phyloP scores from a whole-genome alignment of 2,329 filamentous ascomycete genomes.

The Cladosporium oxysporum region DNA sequence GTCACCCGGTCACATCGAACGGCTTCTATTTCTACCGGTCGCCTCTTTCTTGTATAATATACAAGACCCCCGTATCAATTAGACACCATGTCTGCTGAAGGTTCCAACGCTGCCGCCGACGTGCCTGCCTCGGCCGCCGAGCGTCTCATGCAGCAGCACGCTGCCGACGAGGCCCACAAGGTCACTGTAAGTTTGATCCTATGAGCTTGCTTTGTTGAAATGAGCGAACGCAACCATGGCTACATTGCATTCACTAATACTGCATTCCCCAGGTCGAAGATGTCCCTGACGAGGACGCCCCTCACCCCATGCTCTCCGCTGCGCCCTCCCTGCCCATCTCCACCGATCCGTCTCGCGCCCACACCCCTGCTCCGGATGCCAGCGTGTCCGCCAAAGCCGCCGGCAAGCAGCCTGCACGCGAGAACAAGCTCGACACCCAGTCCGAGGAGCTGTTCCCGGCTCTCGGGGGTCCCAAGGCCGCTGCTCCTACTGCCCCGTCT shows the following conservation, averaged over 20 bases:
- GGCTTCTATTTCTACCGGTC: conserved; percentile 19
- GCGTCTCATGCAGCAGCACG: conserved; percentile 56
- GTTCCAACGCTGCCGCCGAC: conserved; percentile 26
- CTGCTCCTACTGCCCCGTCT: conserved; percentile 62
- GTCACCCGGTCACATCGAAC: conserved; percentile 5
- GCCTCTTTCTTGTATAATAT: conserved; percentile 19
- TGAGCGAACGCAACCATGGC: neutral
- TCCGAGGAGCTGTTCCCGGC: conserved; percentile 95
- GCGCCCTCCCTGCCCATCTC: conserved; percentile 49
- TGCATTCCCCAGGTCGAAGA: conserved; percentile 58
- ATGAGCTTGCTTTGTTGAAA: neutral
- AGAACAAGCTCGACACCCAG: conserved; percentile 69
- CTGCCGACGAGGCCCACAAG: conserved; percentile 52
- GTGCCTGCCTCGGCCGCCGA: conserved; percentile 45
- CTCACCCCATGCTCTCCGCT: conserved; percentile 51
- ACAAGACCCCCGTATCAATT: conserved; percentile 7
- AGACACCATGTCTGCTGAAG: conserved; percentile 29
- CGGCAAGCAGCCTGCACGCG: conserved; percentile 66
- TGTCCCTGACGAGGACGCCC: conserved; percentile 74
- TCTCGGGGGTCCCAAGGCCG: conserved; percentile 71
- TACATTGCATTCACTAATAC: neutral
- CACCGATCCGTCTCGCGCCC: conserved; percentile 36
- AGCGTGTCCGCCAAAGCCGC: conserved; percentile 63
- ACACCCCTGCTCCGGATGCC: conserved; percentile 38
- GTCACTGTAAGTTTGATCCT: conserved; percentile 56